Conservation (phyloP, 805 yeast genomes). For the Ogataea naganishii region DNA sequence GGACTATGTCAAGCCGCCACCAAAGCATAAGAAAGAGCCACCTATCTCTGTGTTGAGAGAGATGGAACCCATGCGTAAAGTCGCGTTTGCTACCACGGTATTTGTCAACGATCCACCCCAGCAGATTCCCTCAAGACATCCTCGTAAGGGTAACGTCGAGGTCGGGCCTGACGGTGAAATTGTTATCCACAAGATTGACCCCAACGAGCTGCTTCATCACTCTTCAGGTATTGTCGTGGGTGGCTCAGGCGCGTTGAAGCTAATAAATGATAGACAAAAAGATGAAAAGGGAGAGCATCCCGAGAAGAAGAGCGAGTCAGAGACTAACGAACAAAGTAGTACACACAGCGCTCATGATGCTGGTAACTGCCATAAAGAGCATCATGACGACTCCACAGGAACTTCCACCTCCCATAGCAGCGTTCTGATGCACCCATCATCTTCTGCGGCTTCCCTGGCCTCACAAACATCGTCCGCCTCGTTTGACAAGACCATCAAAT, state of each 20-base stretch:
- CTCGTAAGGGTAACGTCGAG: constrained; percentile 68
- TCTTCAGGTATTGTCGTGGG: constrained; percentile 75
- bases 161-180: constrained; percentile 24
- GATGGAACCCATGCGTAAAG: constrained; percentile 43
- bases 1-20: constrained; percentile 23
- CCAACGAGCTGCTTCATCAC: constrained; percentile 23
- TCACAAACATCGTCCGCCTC: constrained; percentile 4
- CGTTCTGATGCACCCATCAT: too few species aligned
- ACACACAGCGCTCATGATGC: too few species aligned
- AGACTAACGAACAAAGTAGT: too few species aligned
- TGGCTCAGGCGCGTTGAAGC: constrained; percentile 59
- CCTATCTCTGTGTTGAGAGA: constrained; percentile 18
- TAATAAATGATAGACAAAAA: constrained; percentile 17
- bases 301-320: constrained; percentile 2
- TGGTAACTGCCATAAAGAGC: too few species aligned
- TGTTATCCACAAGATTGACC: constrained; percentile 23
- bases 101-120: constrained; percentile 83
- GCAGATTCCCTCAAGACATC: constrained; percentile 82
- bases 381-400: too few species aligned
- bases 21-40: constrained; percentile 17
- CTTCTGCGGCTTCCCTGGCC: constrained; percentile 1
- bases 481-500: constrained; percentile 18
- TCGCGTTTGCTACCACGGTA: constrained; percentile 69
- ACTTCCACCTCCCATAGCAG: too few species aligned
- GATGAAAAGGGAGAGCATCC: background rate